Conservation (phyloP, 192 early-diverging fungal genomes). For the Phlyctochytrium bullatum region DNA sequence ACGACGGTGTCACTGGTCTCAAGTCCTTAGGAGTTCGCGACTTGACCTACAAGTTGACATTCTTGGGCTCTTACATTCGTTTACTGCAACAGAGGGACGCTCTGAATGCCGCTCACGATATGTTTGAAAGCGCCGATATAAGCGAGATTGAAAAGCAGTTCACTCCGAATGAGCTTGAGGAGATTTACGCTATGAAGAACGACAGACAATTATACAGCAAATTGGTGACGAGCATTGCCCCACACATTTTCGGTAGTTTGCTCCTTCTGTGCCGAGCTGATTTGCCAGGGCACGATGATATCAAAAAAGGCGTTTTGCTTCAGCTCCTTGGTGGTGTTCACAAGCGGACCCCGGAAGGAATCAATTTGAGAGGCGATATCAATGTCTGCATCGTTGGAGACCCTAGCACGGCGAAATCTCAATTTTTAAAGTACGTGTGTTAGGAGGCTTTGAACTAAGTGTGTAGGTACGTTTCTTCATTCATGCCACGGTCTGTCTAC, state of each 20-base stretch:
- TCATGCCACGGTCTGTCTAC: constrained; percentile 91
- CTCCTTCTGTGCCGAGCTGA: constrained; percentile 1
- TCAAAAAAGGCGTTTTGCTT: constrained; percentile 93
- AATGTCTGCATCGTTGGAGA: constrained; percentile 98
- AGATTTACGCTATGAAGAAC: constrained; percentile 68
- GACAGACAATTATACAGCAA: constrained; percentile 70
- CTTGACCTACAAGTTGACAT: constrained; percentile 88
- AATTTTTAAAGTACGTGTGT: constrained; percentile 78
- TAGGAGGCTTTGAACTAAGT: constrained; percentile 9
- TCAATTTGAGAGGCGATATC: constrained; percentile 93
- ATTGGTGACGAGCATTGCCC: constrained; percentile 80
- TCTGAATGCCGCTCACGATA: constrained; percentile 56
- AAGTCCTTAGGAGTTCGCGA: constrained; percentile 88
- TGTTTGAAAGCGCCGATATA: constrained; percentile 59
- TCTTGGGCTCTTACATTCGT: constrained; percentile 81
- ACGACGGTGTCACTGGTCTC: constrained; percentile 80
- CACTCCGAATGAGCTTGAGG: constrained; percentile 70
- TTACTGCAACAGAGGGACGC: constrained; percentile 47
- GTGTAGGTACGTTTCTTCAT: constrained; percentile 77
- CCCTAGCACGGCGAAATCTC: constrained; percentile 91
- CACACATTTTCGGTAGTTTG: constrained; percentile 79
- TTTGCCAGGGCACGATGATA: constrained; percentile 77
- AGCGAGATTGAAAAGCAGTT: constrained; percentile 51
- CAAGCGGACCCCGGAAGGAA: constrained; percentile 88
- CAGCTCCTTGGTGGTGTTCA: constrained; percentile 96